Evolutionary conservation across 2,329 filamentous ascomycete species (phyloP), one percentile per base, ranked within the genome.

Genomic region (Fusarium sp.): DNA sequence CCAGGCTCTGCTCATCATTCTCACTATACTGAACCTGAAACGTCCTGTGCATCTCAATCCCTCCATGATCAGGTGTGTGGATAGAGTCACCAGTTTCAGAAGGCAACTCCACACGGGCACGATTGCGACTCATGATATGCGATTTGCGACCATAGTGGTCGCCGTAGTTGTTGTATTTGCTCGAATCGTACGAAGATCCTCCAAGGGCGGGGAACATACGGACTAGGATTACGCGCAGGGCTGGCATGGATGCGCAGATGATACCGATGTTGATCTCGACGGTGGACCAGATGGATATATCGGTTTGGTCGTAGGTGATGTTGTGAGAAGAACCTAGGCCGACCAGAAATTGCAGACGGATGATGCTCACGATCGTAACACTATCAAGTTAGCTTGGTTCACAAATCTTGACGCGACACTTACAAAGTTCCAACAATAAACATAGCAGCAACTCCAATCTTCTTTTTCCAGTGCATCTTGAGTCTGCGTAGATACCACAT

Each of bases 401-500:
- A 9, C 1, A 12, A 6, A 8, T 3, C 15, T 7, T 10, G 8
- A 5, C 4, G 20, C 1, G 4, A 2, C 3, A 67, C 77, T 73
- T 49, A 79, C 77, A 80, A 79, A 2, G 77, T 73, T 36, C 83
- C 82, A 2, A 83, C 75, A 6, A 76, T 72, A 43, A 84, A 83
- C 78, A 84, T 83, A 32, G 80, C 63, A 1, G 73, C 68, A 1
- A 83, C 76, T 6, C 77, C 77, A 24, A 81, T 59, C 69, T 83
- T 84, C 70, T 81, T 82, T 69, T 77, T 79, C 68, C 75, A 78
- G 17, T 77, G 76, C 3, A 77, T 60, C 3, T 73, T 71, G 23
- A 84, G 67, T 0, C 68, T 69, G 7, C 73, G 59, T 1, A 84
- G 63, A 20, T 79, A 76, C 23, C 75, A 77, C 21, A 83, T 69